Percentiles rank a stretch among this genome's conserved stretches.
These are phyloP conservation scores for Hirschioporus abietinus DNA, from an alignment of 768 basidiomycete species.

Conservation along the genomic window DNA sequence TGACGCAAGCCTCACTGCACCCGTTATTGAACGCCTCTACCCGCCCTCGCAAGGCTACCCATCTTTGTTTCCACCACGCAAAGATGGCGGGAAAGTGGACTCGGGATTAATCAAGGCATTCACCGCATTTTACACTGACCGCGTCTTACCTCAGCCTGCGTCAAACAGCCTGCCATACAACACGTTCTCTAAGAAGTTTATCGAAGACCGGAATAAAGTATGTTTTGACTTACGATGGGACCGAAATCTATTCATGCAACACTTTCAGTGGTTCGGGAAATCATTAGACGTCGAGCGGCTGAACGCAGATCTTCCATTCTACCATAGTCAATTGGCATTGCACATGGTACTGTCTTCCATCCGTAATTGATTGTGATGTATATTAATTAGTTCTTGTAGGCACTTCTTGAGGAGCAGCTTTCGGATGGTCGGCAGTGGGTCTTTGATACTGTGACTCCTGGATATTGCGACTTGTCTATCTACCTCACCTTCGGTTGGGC, in stretches of 20 bases:
- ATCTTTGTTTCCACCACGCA: conserved; percentile 42
- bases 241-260: not conserved
- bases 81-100: conserved; percentile 35
- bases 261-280: conserved; percentile 20
- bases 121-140: conserved; percentile 40
- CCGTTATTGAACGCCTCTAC: conserved; percentile 49
- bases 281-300: conserved; percentile 34
- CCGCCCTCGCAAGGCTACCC: conserved; percentile 40
- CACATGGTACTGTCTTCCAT: conserved; percentile 37
- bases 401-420: conserved; percentile 38
- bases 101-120: conserved; percentile 45
- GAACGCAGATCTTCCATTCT: conserved; percentile 23
- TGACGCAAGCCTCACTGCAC: conserved; percentile 49
- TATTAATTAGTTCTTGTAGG: conserved; percentile 16
- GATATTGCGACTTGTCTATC: conserved; percentile 47
- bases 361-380: conserved; percentile 15
- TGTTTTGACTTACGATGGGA: conserved; percentile 8
- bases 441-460: conserved; percentile 46
- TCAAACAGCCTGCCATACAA: conserved; percentile 42
- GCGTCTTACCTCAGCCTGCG: conserved; percentile 36
- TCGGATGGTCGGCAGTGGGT: conserved; percentile 52
- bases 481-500: conserved; percentile 47
- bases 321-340: conserved; percentile 36
- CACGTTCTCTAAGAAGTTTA: conserved; percentile 36
- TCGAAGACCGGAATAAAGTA: conserved; percentile 45